Base-by-base conservation (phyloP, 805 yeast species). In the Myxozyma monticola region DNA sequence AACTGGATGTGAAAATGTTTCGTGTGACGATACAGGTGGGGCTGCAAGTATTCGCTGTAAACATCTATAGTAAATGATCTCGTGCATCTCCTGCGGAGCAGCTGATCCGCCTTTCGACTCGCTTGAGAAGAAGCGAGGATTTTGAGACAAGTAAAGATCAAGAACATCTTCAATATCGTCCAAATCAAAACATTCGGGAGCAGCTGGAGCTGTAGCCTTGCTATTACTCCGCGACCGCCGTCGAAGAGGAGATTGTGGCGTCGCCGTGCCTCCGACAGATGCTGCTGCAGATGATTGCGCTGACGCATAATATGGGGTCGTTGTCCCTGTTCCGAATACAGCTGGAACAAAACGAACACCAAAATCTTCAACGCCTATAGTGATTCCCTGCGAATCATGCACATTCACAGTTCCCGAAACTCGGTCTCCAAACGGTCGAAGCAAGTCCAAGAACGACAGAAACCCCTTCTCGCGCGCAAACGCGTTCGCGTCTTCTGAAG, bases 1-100 rank as follows among this genome's bases (percentile, higher is more conserved):
- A 1, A 88, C 78, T 0, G 97, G 97, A 64, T 90, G 96, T 58
- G 85, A 83, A 65, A 89, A 82, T 4, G 88, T 83, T 66, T 91
- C 97, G 64, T 86, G 88, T 1, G 91, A 82, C 1, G 87, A 80
- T 7, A 86, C 68, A 6, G 76, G 75, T 12, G 79, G 75, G 10
- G 84, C 74, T 2, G 88, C 75, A 6, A 85, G 70, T 36, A 85
- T 62, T 56, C 80, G 76, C 26, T 81, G 74, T 57, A 85, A 74
- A 56, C 81, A 74, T 44, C 76, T 77, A 54, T 79, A 69, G 63
- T 83, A 87, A 8, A 83, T 68, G 20, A 48, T 38, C 17, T 47
- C 79, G 72, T 46, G 56, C 9, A 35, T 18, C 72, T 21, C 37
- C 20, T 33, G 42, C 20, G 48, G 37, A 7, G 42, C 42, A 10